These are phyloP conservation scores for Psidium guajava DNA, from an alignment of 345 rosid species.

Conservation along the genomic window DNA sequence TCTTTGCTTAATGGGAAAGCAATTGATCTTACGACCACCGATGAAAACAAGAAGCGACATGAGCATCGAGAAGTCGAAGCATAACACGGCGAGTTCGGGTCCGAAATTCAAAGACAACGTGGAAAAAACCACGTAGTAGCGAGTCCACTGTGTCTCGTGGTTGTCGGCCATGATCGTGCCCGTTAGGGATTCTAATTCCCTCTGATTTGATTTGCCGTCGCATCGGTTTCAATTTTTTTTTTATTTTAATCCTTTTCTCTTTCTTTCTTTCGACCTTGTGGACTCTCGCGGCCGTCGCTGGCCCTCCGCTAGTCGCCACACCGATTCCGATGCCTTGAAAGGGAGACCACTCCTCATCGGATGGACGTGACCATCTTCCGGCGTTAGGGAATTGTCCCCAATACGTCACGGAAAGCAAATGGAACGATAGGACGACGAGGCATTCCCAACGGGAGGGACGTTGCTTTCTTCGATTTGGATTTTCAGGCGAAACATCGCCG, in stretches of 20 bases:
- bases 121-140: background rate
- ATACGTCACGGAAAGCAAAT: background rate
- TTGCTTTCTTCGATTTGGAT: background rate
- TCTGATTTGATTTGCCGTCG: background rate
- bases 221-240: background rate
- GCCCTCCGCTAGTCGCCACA: background rate
- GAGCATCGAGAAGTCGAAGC: background rate
- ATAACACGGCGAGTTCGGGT: background rate
- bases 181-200: background rate
- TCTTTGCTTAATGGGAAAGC: background rate
- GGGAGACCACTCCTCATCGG: background rate
- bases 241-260: fast-evolving
- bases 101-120: background rate
- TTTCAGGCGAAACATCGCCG: background rate
- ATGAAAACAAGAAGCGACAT: background rate
- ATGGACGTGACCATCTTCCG: background rate
- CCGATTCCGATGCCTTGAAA: background rate
- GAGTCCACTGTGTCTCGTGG: background rate
- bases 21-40: background rate
- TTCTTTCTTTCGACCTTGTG: background rate
- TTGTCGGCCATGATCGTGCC: background rate
- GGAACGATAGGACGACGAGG: background rate
- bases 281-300: background rate
- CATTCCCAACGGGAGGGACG: background rate
- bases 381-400: background rate